phyloP scores from a whole-genome alignment of 495 filamentous ascomycete genomes.

The Trichoderma parareesei region DNA sequence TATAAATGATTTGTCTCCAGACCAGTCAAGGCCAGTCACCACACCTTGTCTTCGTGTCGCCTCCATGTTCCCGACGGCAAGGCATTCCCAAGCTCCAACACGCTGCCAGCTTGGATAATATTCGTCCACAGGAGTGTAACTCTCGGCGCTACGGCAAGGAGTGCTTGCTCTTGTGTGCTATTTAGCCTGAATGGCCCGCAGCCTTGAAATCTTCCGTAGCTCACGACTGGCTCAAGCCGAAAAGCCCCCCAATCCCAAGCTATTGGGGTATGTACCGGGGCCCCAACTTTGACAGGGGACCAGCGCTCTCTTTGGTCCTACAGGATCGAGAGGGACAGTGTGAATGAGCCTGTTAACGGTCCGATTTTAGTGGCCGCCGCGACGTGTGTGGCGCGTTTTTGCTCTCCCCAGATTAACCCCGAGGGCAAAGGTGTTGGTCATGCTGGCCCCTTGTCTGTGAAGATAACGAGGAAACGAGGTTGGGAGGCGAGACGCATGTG shows the following conservation, averaged over 20 bases:
- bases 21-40: too few relatives aligned
- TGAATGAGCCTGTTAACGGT: not conserved
- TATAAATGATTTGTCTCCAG: conserved; percentile 8
- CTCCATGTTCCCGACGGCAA: conserved; percentile 6
- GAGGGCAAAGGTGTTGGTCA: not conserved
- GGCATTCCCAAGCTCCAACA: not conserved
- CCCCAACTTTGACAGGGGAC: not conserved
- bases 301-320: not conserved
- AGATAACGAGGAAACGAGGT: not conserved
- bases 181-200: conserved; percentile 7
- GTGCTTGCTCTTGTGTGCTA: not conserved
- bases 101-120: not conserved
- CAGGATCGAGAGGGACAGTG: not conserved
- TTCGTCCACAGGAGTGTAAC: not conserved
- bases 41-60: not conserved
- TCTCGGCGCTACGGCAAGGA: conserved; percentile 8
- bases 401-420: not conserved
- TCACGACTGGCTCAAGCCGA: not conserved
- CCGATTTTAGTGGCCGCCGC: conserved; percentile 1
- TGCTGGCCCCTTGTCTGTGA: too few relatives aligned
- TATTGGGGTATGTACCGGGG: not conserved
- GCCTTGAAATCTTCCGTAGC: conserved; percentile 4
- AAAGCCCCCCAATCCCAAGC: not conserved
- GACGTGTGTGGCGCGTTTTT: not conserved
- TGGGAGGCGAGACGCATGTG: not conserved